Base-by-base conservation (phyloP, 345 rosid species). In the Pugionium dolabratum region DNA sequence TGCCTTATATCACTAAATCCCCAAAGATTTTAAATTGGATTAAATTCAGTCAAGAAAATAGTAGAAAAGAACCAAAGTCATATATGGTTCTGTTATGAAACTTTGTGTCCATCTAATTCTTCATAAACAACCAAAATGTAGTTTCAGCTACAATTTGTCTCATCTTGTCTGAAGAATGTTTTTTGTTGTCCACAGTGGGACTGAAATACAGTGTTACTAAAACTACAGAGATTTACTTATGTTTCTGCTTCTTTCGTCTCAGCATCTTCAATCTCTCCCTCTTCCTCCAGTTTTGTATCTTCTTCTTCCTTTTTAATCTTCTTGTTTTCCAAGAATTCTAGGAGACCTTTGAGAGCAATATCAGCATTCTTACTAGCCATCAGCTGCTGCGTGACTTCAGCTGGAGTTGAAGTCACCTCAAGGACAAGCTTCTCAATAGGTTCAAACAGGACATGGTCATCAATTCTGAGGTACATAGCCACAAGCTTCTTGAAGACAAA, bases 401-500 rank as follows among this genome's bases (percentile, higher is more conserved):
- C 65, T 0, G 76, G 76, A 64, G 76, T 72, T 31, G 41, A 29
- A 28, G 1, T 48, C 37, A 49, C 60, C 9, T 64, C 69, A 7
- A 54, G 10, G 26, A 72, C 28, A 0, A 72, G 64, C 51, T 72
- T 49, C 50, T 64, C 71, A 40, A 72, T 50, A 5, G 76, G 64
- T 11, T 34, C 59, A 40, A 72, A 56, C 5, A 72, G 9, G 1
- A 2, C 32, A 11, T 72, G 76, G 3, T 64, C 76, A 9, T 72
- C 39, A 1, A 5, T 35, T 41, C 49, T 64, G 27, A 55, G 65
- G 58, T 72, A 72, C 59, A 56, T 1, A 54, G 70, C 37, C n/a
- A 35, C 76, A 33, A 72, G 76, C 57, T 72, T 72, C 26, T 48
- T 55, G 65, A 72, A 72, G 26, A 56, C 66, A 64, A 64, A 72